Base-by-base conservation (phyloP, 306 rosid species). In the Carpinus fangiana region DNA sequence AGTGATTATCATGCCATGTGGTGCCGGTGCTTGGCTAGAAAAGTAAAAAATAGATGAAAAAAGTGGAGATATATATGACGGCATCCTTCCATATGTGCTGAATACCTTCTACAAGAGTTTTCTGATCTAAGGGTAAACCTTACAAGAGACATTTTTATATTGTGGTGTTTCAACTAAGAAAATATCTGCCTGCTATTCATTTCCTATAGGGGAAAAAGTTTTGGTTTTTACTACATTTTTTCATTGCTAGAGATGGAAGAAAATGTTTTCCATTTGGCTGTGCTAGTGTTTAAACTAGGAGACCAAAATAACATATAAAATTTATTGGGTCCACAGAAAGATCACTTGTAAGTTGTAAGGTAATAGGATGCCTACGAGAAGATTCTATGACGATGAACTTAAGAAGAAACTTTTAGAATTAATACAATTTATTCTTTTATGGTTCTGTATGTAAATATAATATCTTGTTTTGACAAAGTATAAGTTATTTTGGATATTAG, bases 11-110 rank as follows among this genome's bases (percentile, higher is more conserved):
- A 20, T 75, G 61, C 36, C 48, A 12, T 75, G 53, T 78, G 68
- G 59, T 72, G 41, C 28, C 1, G n/a, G 62, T 70, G 69, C 72
- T 20, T 80, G 73, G 68, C 70, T n/a, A 38, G 46, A 76, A 56
- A 8, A 11, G 38, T 70, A 72, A 54, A 21, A 11, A 55, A 23
- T 7, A 31, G n/a, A 62, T 62, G 68, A 62, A 62, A 28, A 26
- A 26, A 20, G 14, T 2, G 4, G 41, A 34, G 41, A 34, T 12
- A 14, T 28, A 4, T 20, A 6, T 0, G 75, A 21, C 28, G 51
- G 55, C 51, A 34, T 23, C 28, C 65, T 78, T 26, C 26, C 65
- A 26, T 10, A 51, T 68, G 61, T 45, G 12, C 1, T 13, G 36
- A 38, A 73, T 50, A 50, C 62, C 61, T 67, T 28, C 52, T 17